phyloP scores from a whole-genome alignment of 169 alveolate species.

The Perkinsus marinus region DNA sequence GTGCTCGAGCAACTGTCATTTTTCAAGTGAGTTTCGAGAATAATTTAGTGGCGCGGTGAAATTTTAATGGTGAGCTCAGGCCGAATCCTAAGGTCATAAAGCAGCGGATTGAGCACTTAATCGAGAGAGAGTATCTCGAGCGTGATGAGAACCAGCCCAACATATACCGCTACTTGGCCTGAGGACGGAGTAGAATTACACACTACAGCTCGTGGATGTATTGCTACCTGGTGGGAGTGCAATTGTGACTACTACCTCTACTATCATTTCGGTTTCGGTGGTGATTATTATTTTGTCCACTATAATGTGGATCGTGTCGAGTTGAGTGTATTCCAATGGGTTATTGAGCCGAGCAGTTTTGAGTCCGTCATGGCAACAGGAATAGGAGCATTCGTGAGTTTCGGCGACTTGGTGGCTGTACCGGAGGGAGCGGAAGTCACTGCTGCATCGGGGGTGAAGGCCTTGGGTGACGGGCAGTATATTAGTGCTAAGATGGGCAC shows the following conservation, averaged over 20 bases:
- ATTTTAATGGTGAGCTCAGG: conserved; percentile 9
- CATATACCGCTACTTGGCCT: conserved; percentile 44
- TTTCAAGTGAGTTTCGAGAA: neutral
- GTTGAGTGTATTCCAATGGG: neutral
- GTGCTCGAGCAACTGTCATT: conserved; percentile 32
- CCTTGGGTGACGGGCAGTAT: neutral
- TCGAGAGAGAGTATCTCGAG: conserved; percentile 65
- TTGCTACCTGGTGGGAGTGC: too few species aligned
- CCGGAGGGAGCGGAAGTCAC: neutral
- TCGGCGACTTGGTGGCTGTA: neutral
- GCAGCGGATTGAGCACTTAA: conserved; percentile 58
- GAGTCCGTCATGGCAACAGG: neutral
- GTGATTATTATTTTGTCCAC: neutral
- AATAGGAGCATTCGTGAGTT: neutral
- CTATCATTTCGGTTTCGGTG: too few species aligned
- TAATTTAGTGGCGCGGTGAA: neutral
- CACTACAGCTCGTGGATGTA: too few species aligned
- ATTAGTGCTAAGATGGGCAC: neutral
- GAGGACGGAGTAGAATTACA: neutral
- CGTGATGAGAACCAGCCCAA: conserved; percentile 46
- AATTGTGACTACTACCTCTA: neutral
- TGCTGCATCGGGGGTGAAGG: neutral
- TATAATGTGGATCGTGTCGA: neutral
- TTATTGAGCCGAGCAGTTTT: too few species aligned
- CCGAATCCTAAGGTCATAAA: conserved; percentile 49